phyloP scores from a whole-genome alignment of 1,284 basidiomycete genomes.

The Anthracocystis panici-leucophaei region DNA sequence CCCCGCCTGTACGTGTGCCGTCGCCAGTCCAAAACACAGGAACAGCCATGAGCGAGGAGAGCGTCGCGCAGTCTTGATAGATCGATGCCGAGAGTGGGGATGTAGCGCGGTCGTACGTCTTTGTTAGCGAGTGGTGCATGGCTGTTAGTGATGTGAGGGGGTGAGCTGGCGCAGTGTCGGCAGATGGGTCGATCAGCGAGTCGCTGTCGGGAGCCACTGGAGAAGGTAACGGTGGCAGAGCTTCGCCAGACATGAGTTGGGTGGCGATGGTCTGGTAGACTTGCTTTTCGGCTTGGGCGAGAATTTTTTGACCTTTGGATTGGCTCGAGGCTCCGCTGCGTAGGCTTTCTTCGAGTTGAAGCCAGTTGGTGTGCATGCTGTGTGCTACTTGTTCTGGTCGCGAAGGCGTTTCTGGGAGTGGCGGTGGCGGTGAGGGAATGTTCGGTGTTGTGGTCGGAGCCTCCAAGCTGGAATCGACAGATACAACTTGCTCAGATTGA shows the following conservation, averaged over 20 bases:
- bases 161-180: not conserved
- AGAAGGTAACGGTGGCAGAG: conserved; percentile 14
- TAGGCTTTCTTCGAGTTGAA: conserved; percentile 33
- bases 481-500: not conserved
- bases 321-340: conserved; percentile 24
- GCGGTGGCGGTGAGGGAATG: not conserved
- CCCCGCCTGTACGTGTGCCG: conserved; percentile 53
- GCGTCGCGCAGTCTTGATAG: conserved; percentile 56
- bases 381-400: conserved; percentile 24
- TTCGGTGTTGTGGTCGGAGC: not conserved
- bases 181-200: not conserved
- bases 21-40: conserved; percentile 66
- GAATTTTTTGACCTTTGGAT: conserved; percentile 36
- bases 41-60: conserved; percentile 56
- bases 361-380: conserved; percentile 34
- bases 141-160: conserved; percentile 31
- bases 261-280: conserved; percentile 39
- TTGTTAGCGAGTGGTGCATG: conserved; percentile 42
- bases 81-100: conserved; percentile 45
- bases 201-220: not conserved
- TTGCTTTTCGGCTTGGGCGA: conserved; percentile 39
- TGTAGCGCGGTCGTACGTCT: conserved; percentile 55
- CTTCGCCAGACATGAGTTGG: conserved; percentile 33
- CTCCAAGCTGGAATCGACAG: not conserved
- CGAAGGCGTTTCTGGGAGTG: conserved; percentile 11